Evolutionary conservation across 1,284 basidiomycete species (phyloP).

Genomic region (Fomitopsis betulina): DNA sequence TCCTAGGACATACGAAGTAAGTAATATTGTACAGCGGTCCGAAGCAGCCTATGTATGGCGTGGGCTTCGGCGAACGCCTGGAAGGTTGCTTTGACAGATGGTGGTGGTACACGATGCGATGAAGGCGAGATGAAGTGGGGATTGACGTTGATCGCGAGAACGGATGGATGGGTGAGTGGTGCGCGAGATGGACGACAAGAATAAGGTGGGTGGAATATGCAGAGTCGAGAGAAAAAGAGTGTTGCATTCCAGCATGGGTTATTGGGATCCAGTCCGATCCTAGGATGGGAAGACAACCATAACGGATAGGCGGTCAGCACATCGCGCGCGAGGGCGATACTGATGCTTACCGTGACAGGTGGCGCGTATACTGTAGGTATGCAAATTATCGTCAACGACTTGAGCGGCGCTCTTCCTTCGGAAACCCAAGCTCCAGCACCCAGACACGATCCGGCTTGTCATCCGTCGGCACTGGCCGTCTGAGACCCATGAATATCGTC

Average conservation of each 20-base stretch:
- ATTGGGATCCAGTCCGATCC: conserved; percentile 11
- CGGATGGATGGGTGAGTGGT: background rate
- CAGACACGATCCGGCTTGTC: conserved; percentile 17
- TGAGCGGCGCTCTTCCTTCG: conserved; percentile 2
- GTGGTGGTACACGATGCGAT: background rate
- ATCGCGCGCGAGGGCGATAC: background rate
- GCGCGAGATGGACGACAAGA: background rate
- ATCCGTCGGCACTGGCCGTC: conserved; percentile 23
- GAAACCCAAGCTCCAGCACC: conserved; percentile 29
- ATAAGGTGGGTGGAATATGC: conserved; percentile 1
- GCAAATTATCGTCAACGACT: conserved; percentile 5
- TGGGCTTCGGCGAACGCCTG: background rate
- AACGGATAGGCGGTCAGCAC: background rate
- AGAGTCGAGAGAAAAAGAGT: conserved; percentile 3
- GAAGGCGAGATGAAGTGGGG: background rate
- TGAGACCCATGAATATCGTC: conserved; percentile 38
- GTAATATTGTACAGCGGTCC: background rate
- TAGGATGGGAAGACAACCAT: background rate
- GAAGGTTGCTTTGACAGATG: background rate
- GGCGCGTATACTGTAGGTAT: conserved; percentile 5
- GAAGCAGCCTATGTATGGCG: background rate
- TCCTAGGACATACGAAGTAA: background rate
- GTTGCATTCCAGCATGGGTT: conserved; percentile 4
- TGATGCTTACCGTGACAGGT: conserved; percentile 8
- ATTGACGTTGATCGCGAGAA: background rate